These are phyloP conservation scores for Botryococcus braunii DNA, from an alignment of 163 green algal genomes.

Conservation along the genomic window DNA sequence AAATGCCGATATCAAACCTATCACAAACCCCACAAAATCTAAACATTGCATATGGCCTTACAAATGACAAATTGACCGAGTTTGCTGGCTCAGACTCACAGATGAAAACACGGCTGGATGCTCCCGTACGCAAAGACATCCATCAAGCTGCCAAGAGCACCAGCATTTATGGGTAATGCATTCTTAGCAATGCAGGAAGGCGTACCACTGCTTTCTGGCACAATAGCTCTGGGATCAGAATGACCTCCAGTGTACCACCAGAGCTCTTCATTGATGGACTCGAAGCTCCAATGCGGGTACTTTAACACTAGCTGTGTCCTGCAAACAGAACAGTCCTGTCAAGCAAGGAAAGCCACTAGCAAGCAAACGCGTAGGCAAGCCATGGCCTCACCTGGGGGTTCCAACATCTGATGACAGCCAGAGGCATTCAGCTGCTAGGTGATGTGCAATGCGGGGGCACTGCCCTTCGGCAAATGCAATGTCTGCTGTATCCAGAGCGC, in stretches of 20 bases:
- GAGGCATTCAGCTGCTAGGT: no score
- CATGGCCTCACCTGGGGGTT: neutral
- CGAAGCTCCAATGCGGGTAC: neutral
- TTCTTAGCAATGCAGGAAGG: no score
- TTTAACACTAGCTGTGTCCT: neutral
- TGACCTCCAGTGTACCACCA: neutral
- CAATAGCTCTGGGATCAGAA: neutral
- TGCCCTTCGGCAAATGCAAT: no score
- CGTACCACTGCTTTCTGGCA: no score
- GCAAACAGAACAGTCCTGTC: neutral
- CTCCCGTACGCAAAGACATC: neutral
- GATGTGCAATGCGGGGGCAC: no score
- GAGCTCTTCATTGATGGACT: slow-evolving; percentile 1
- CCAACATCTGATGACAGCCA: slow-evolving; percentile 6
- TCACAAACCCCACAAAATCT: no score
- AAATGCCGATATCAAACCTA: no score
- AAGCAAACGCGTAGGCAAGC: neutral
- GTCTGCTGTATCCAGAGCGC: no score
- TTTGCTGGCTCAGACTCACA: neutral
- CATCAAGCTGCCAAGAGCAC: no score
- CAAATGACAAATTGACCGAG: neutral
- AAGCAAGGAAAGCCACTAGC: neutral
- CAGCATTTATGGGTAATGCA: no score
- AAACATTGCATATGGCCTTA: no score
- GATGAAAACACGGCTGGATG: neutral